Base-by-base conservation (phyloP, 495 filamentous ascomycete genomes). In the Hypoxylon cercidicola region DNA sequence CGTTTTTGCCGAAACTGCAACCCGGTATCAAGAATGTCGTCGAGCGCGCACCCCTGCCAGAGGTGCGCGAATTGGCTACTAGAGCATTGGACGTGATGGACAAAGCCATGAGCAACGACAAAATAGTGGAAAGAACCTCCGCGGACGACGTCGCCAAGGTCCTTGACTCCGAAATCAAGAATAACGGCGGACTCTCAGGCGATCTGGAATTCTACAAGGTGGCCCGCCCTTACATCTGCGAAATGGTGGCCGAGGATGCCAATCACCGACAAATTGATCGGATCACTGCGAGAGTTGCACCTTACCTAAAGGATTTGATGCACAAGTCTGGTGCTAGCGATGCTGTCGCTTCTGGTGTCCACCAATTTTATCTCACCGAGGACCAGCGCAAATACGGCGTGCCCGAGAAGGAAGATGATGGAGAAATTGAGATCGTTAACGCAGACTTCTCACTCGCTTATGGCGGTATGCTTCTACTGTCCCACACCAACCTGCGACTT, bases 391-490 rank as follows among this genome's bases (percentile, higher is more conserved):
- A 92, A 75, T 96, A 84, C 70, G 93, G 93, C 61, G 86, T 90
- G 51, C 92, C 93, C 2, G 82, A 90, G 62, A 92, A 91, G 75
- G 90, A 90, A 56, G 90, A 96, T 66, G 90, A 95, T 66, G 93
- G 85, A 28, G 84, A 87, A 79, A 82, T 90, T 30, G 95, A 97
- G 74, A 97, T 99, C 69, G 95, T 99, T 71, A 97, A 99, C 71
- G 92, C 96, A 39, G 89, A 96, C 73, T 99, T 99, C 82, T 99
- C 95, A 15, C 85, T 99, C 12, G 95, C 92, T 13, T 99, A 99
- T 70, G 95, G 95, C 73, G 95, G 96, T 73, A 98, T 97, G 94
- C 89, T 99, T 64, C 82, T 99, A 66, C 87, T 99, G 16, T 96
- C 90, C 12, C 95, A 98, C 80, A 98, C 95, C 53, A 98, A 97